Percentiles rank a stretch among this genome's conserved stretches.
Conservation (phyloP, 257 asterid species). For the Forsythia suspensa region DNA sequence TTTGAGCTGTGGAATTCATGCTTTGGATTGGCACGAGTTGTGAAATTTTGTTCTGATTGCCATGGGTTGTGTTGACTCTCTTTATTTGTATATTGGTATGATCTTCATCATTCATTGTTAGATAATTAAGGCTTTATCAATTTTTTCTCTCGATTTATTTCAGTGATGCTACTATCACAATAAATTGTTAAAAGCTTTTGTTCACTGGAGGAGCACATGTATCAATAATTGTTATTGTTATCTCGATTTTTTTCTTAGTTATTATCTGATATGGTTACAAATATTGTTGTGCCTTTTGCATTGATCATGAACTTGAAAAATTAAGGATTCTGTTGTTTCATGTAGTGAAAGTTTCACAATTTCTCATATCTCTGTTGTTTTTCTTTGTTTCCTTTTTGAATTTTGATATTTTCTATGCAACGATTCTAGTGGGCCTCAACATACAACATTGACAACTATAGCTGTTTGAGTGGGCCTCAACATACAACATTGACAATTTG, state of each 20-base stretch:
- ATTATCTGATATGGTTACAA: constrained; percentile 20
- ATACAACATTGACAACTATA: constrained; percentile 9
- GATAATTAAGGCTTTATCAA: neutral
- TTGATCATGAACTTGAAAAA: constrained; percentile 10
- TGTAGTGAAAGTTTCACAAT: constrained; percentile 9
- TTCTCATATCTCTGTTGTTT: constrained; percentile 5
- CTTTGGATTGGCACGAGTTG: neutral
- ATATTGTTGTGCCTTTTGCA: constrained; percentile 4
- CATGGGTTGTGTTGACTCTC: neutral
- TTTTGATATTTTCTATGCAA: neutral
- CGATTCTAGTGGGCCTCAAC: constrained; percentile 1
- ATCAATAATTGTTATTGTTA: neutral
- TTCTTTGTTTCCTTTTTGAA: neutral
- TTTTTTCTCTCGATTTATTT: neutral
- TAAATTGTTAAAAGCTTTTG: neutral
- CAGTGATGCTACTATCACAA: neutral
- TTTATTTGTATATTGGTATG: neutral
- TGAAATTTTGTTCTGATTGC: neutral
- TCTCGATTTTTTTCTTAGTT: constrained; percentile 11
- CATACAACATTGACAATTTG: neutral
- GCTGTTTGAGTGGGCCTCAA: neutral
- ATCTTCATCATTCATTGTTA: neutral
- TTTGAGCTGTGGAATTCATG: neutral
- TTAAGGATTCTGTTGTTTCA: neutral
- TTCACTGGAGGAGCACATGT: neutral